Base-by-base conservation (phyloP, 805 yeast genomes). In the Metschnikowia orientalis region DNA sequence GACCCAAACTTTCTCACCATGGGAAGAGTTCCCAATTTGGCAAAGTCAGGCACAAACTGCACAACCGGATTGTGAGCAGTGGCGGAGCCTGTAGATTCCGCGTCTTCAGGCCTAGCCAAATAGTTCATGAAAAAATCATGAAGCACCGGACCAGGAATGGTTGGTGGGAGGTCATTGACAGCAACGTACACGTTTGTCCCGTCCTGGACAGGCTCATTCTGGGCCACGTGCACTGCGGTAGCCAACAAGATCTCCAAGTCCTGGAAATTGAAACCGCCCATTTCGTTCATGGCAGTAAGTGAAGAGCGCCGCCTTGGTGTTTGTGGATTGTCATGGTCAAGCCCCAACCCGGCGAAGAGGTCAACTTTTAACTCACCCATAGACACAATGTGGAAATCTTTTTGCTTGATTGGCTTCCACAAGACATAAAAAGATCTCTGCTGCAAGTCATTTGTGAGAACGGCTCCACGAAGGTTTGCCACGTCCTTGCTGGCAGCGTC, bases 231-330 rank as follows among this genome's bases (percentile, higher is more conserved):
- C 22, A 53, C 43, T 4, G 68, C 68, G 2, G 52, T 37, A 6
- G 46, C 41, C 26, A 64, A 41, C 35, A 64, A 50, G 8, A 63
- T 40, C 38, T 58, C 65, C 37, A 61, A 51, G 40, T 63, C 70
- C 35, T 61, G 67, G 50, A 63, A 63, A 36, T 62, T 63, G 41
- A 43, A 48, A 2, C 66, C 68, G n/a, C 66, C 68, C 39, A 63
- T 47, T 4, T 62, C 69, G 43, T 60, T 59, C 19, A 63, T 32
- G 4, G 62, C 62, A 5, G 63, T 48, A 35, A 61, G 59, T 15
- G 68, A 61, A n/a, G 64, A 57, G 8, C 63, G 54, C 17, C 69
- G 42, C 21, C 57, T 47, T 26, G 61, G 42, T 19, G 35, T 32
- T 5, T 33, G 35, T 6, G 42, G 38, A 18, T 47, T 49, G 12